Percentiles rank a stretch among this genome's conserved stretches.
Evolutionary conservation across 164 flowering plant genomes (phyloP).

Genomic region (Vitis riparia): DNA sequence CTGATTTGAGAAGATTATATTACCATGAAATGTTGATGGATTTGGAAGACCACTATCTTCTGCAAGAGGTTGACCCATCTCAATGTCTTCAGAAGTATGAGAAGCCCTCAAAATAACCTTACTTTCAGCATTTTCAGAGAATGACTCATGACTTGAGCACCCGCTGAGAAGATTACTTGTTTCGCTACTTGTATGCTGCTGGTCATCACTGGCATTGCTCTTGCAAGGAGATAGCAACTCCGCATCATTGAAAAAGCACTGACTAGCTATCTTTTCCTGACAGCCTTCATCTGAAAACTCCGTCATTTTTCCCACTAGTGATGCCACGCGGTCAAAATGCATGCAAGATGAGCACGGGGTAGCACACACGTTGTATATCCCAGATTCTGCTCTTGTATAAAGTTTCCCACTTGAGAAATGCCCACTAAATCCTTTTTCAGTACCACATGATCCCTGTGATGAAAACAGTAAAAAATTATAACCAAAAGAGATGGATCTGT

Average conservation of each 20-base stretch:
- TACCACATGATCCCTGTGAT: neutral
- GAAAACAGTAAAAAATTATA: neutral
- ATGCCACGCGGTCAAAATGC: neutral
- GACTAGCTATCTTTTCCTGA: conserved; percentile 5
- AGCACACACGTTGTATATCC: neutral
- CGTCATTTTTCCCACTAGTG: conserved; percentile 1
- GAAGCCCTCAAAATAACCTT: conserved; percentile 1
- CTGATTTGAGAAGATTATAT: neutral
- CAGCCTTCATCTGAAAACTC: conserved; percentile 1
- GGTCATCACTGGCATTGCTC: conserved; percentile 1
- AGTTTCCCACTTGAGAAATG: neutral
- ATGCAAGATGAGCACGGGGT: conserved; percentile 2
- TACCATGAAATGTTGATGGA: neutral
- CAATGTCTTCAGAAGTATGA: neutral
- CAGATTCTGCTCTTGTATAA: neutral
- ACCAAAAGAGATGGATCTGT: neutral
- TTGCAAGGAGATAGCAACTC: neutral
- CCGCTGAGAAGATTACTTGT: conserved; percentile 11
- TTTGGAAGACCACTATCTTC: neutral
- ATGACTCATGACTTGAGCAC: conserved; percentile 16
- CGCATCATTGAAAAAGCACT: conserved; percentile 1
- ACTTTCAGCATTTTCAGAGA: conserved; percentile 15
- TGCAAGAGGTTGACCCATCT: neutral
- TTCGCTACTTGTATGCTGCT: conserved; percentile 8
- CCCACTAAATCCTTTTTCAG: neutral